phyloP scores from a whole-genome alignment of 2,329 filamentous ascomycete genomes.

The Trichoderma oligosporum region DNA sequence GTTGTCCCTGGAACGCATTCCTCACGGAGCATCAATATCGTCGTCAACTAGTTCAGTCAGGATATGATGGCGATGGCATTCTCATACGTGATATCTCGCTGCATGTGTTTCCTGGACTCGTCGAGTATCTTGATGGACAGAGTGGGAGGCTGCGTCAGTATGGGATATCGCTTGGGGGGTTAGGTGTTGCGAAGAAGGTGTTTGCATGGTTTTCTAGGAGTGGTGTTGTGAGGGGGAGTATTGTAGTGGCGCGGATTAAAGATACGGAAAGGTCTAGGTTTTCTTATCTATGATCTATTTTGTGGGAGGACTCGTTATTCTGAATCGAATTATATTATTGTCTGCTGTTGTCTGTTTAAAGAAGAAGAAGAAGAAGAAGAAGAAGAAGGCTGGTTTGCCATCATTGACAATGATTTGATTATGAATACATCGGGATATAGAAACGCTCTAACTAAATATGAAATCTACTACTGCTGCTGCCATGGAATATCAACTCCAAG shows the following conservation, averaged over 20 bases:
- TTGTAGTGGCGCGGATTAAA: conserved; percentile 32
- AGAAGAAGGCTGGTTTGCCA: no score
- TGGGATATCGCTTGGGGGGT: conserved; percentile 36
- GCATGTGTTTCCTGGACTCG: conserved; percentile 50
- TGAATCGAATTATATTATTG: no score
- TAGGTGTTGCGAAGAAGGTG: conserved; percentile 36
- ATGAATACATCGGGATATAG: no score
- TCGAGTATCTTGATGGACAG: conserved; percentile 40
- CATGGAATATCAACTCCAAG: no score
- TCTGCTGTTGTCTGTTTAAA: no score
- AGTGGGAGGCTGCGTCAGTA: conserved; percentile 33
- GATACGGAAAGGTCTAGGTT: no score
- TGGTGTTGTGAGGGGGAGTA: conserved; percentile 33
- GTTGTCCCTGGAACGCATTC: conserved; percentile 48
- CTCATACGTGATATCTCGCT: conserved; percentile 49
- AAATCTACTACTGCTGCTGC: no score
- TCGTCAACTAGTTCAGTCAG: conserved; percentile 42
- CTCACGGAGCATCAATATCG: conserved; percentile 44
- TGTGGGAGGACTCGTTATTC: no score
- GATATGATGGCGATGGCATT: conserved; percentile 43
- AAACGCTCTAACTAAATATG: no score
- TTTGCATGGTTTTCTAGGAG: conserved; percentile 39
- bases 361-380: no score
- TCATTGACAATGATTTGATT: no score
- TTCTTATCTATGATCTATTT: no score